Conservation (phyloP, 441 rosid species). For the Adansonia madagascariensis region DNA sequence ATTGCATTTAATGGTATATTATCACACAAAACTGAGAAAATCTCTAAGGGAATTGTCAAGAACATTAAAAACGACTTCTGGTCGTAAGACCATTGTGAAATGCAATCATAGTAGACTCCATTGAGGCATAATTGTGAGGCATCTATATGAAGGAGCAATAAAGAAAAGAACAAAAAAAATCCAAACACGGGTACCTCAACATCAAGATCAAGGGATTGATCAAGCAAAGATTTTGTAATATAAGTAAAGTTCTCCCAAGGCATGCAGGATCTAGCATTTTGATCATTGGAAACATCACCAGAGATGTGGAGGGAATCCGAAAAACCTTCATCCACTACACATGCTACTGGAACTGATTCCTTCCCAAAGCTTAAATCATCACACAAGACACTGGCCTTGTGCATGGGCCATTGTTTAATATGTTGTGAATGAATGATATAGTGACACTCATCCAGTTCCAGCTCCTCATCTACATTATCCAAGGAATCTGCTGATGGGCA, state of each 20-base stretch:
- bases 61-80: not conserved
- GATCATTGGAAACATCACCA: conserved; percentile 38
- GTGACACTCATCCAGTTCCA: conserved; percentile 90
- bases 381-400: conserved; percentile 59
- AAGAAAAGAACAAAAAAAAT: conserved; percentile 17
- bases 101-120: not conserved
- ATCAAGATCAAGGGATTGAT: conserved; percentile 53
- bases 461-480: conserved; percentile 41
- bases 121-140: not conserved
- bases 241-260: conserved; percentile 89
- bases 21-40: conserved; percentile 1
- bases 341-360: conserved; percentile 72
- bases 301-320: conserved; percentile 42
- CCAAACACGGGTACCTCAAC: conserved; percentile 57
- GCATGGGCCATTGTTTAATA: conserved; percentile 51
- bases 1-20: conserved; percentile 9
- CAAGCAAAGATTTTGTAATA: conserved; percentile 58
- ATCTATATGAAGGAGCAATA: not conserved
- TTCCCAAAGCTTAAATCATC: conserved; percentile 86
- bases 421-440: conserved; percentile 66
- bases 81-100: conserved; percentile 1
- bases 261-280: conserved; percentile 43
- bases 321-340: conserved; percentile 71
- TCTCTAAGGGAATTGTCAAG: not conserved
- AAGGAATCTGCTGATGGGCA: conserved; percentile 34